These are phyloP conservation scores for Funneliformis caledonium DNA, from an alignment of 371 early-diverging fungal species.

Conservation along the genomic window DNA sequence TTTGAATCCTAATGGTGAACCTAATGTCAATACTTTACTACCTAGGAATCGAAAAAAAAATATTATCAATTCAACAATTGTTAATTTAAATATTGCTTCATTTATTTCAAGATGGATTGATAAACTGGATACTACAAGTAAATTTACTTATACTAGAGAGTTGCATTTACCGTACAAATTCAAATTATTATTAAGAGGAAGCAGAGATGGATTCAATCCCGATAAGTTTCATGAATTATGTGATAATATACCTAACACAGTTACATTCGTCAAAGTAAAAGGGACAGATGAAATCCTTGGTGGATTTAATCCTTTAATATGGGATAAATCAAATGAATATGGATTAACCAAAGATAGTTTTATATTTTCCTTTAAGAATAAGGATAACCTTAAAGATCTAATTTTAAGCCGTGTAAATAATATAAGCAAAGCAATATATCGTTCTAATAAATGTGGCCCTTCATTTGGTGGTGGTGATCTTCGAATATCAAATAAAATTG, in stretches of 20 bases:
- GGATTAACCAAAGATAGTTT: not conserved
- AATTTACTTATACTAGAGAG: too few species aligned
- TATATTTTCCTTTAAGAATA: constrained; percentile 1
- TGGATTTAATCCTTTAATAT: constrained; percentile 22
- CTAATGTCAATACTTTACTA: not conserved
- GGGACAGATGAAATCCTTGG: constrained; percentile 18
- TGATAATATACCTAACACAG: not conserved
- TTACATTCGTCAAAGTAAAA: not conserved
- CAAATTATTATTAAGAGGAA: not conserved
- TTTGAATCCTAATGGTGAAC: not conserved
- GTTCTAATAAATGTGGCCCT: not conserved
- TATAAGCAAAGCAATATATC: not conserved
- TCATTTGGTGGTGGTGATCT: not conserved
- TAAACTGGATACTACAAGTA: not conserved
- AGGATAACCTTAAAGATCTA: not conserved
- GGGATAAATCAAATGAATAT: not conserved
- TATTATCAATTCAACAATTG: not conserved
- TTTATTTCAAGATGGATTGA: constrained; percentile 19
- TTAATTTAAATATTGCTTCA: not conserved
- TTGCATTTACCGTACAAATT: not conserved
- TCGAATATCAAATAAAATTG: not conserved
- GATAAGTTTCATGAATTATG: not conserved
- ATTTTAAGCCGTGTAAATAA: not conserved
- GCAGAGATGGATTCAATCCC: constrained; percentile 1
- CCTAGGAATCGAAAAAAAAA: not conserved